These are phyloP conservation scores for Suillus luteus DNA, from an alignment of 768 basidiomycete genomes.

Conservation along the genomic window DNA sequence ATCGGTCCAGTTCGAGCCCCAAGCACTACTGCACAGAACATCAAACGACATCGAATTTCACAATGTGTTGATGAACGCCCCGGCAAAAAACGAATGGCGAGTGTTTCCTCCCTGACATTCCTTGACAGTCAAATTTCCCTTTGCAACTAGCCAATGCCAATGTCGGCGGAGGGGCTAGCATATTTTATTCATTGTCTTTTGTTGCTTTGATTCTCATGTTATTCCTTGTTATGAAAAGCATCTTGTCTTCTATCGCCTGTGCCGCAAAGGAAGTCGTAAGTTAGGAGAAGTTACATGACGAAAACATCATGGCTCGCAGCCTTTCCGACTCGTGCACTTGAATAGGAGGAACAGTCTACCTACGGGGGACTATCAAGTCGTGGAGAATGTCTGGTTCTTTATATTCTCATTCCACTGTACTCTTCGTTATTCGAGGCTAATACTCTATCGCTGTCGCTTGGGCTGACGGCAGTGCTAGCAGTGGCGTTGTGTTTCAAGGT, in stretches of 20 bases:
- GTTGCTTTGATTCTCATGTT: too few relatives aligned
- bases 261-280: background rate
- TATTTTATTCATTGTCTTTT: too few relatives aligned
- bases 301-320: background rate
- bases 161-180: too few relatives aligned
- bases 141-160: too few relatives aligned
- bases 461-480: background rate
- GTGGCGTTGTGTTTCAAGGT: background rate
- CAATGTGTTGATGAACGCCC: too few relatives aligned
- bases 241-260: background rate
- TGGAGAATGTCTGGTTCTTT: background rate
- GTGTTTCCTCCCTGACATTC: too few relatives aligned
- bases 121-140: too few relatives aligned
- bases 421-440: too few relatives aligned
- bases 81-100: too few relatives aligned
- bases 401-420: background rate
- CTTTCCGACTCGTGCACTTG: background rate
- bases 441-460: background rate
- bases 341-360: background rate
- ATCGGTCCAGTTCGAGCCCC: too few relatives aligned
- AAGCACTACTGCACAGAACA: too few relatives aligned
- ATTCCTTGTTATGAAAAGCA: background rate
- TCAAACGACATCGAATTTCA: too few relatives aligned
- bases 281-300: background rate
- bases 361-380: background rate